phyloP scores from a whole-genome alignment of 257 asterid genomes.

The Coffea canephora region DNA sequence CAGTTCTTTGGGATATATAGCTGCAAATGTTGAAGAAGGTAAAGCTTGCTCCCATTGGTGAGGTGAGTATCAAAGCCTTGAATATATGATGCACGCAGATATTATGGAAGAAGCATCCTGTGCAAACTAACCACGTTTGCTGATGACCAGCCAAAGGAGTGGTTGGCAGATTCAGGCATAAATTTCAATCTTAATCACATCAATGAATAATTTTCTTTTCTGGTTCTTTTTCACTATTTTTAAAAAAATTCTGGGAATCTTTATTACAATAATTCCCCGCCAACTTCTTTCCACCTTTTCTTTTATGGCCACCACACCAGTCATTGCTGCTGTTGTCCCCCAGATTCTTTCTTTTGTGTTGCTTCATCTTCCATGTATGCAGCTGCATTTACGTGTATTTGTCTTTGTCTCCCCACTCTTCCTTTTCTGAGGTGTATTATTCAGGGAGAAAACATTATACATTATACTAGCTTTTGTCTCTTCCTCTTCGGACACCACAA shows the following conservation, averaged over 20 bases:
- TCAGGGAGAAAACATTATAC: not conserved
- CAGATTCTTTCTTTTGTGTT: slow-evolving; percentile 13
- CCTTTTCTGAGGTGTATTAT: not conserved
- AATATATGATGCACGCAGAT: not conserved
- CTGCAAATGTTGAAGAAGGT: not conserved
- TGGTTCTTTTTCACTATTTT: not conserved
- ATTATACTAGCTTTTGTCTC: not conserved
- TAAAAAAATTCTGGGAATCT: not conserved
- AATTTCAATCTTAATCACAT: not conserved
- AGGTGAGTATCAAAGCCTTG: not conserved
- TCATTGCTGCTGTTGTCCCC: not conserved
- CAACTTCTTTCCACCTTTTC: not conserved
- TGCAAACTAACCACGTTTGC: not conserved
- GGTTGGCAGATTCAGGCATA: slow-evolving; percentile 7
- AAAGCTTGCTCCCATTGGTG: not conserved
- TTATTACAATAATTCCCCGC: slow-evolving; percentile 3
- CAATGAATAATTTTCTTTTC: not conserved
- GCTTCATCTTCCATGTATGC: too few species aligned
- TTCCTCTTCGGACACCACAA: slow-evolving; percentile 11
- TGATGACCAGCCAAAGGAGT: not conserved
- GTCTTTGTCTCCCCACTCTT: not conserved
- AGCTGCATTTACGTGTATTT: not conserved
- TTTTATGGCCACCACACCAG: slow-evolving; percentile 11
- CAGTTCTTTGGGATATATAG: not conserved
- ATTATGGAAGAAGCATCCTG: not conserved